Conservation (phyloP, 1,139 yeast genomes). For the Suhomyces maxii region DNA sequence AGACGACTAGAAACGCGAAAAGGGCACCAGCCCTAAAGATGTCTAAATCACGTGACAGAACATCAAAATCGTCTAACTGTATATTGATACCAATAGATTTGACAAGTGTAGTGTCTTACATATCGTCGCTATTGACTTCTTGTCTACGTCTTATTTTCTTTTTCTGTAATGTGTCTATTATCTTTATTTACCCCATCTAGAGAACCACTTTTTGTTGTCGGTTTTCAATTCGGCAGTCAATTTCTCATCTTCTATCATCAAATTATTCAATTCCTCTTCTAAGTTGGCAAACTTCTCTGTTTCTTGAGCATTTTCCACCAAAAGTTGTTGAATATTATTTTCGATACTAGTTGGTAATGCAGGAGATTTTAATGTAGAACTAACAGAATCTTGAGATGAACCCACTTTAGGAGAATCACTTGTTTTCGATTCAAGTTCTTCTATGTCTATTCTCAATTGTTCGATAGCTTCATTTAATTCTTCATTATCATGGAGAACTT, state of each 20-base stretch:
- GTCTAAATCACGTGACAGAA: not conserved
- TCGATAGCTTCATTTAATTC: constrained; percentile 66
- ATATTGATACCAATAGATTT: too few species aligned
- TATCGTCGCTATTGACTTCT: too few species aligned
- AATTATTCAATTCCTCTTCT: constrained; percentile 46
- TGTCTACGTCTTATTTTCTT: not conserved
- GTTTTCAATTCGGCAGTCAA: constrained; percentile 29
- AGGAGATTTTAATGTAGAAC: constrained; percentile 22
- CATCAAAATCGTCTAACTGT: too few species aligned
- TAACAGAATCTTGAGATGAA: constrained; percentile 8
- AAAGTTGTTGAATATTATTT: constrained; percentile 47
- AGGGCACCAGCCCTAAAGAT: not conserved
- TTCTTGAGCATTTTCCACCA: constrained; percentile 55
- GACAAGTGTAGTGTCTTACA: too few species aligned
- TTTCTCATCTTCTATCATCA: constrained; percentile 29
- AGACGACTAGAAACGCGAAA: not conserved
- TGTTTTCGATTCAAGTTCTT: constrained; percentile 47
- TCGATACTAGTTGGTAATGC: constrained; percentile 45
- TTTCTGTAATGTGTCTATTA: too few species aligned
- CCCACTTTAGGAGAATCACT: constrained; percentile 14
- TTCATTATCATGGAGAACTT: constrained; percentile 72
- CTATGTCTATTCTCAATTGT: constrained; percentile 53
- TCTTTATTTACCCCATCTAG: constrained; percentile 25
- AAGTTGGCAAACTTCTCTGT: constrained; percentile 54
- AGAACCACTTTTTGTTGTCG: constrained; percentile 36